Base-by-base conservation (phyloP, 2,329 filamentous ascomycete genomes). In the Epichloe gansuensis region DNA sequence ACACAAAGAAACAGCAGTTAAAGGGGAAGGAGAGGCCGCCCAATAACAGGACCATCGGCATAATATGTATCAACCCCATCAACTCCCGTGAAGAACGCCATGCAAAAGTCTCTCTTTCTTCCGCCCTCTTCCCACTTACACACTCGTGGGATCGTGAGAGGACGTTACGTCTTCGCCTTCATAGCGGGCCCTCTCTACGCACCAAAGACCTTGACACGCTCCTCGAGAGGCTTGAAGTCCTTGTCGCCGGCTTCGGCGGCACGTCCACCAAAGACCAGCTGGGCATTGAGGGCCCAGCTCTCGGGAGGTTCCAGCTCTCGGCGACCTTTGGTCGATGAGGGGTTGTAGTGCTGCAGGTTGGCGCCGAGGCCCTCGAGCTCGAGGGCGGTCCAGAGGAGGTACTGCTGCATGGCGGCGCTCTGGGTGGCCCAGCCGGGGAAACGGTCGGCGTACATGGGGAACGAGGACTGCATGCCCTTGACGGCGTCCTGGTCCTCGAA, bases 281-380 rank as follows among this genome's bases (percentile, higher is more conserved):
- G 88, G 25, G 86, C 84, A 64, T 84, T 81, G 58, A 95, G 78
- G 64, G 80, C 80, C 89, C 90, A 95, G 61, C 78, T 77, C 17
- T 71, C 63, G 44, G 87, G 35, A 95, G 61, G 53, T 77, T 76
- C 86, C 88, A 95, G 60, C 81, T 73, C 56, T 70, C 73, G 45
- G 77, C 71, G 51, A 90, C 85, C 72, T 83, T 58, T 77, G 75
- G 71, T 95, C 86, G 60, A 94, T 81, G 54, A 95, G 70, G 21
- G 89, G 78, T 89, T 93, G 77, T 95, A 95, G 75, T 95, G 90
- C 77, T 95, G 90, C 51, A 95, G 77, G 76, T 91, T 95, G 66
- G 85, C 86, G 59, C 89, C 89, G 53, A 94, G 80, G 34, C 90
- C 89, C 67, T 93, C 88, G 55, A 83, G 77, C 72, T 91, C 86